Base-by-base conservation (phyloP, 1,284 basidiomycete genomes). In the Serendipita sp. region DNA sequence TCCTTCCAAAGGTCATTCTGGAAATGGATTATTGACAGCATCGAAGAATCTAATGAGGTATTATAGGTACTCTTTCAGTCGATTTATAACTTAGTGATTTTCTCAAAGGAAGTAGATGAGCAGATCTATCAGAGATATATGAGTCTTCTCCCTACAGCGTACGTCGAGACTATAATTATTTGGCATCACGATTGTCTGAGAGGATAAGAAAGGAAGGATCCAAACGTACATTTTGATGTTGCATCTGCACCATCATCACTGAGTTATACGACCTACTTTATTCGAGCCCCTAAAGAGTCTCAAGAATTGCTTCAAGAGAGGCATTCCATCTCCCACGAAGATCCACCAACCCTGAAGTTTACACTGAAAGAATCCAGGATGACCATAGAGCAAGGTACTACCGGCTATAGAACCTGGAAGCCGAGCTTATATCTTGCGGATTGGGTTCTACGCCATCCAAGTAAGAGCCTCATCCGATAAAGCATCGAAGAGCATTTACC, bases 191-290 rank as follows among this genome's bases (percentile, higher is more conserved):
- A 17, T 8, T 0, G n/a, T 0, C 45, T 49, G 45, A 49, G 45
- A 49, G 8, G 8, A 41, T 13, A 41, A 41, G 13, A 41, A 5
- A 49, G 45, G 8, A 49, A 49, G n/a, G 45, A 17, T n/a, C n/a
- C 45, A 17, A 49, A n/a, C 5, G 29, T 10, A 8, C 45, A 5
- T n/a, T 49, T 22, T 49, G 45, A 58, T 30, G 53, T 35, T n/a
- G n/a, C 5, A 8, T n/a, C 32, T 22, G 17, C 17, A 32, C 53
- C 53, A 4, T 58, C 53, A 8, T 30, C 53, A 30, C 38, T 41
- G 6, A 58, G 53, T n/a, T 58, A 58, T n/a, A 58, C 53, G 53
- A 58, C 53, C 15, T 58, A 58, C 32, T 34, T 58, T 58, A 32
- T 58, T 10, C 22, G 32, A 35, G 15, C 29, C 10, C 53, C 53